phyloP scores from a whole-genome alignment of 305 asterid genomes.

The Plantago coronopus region DNA sequence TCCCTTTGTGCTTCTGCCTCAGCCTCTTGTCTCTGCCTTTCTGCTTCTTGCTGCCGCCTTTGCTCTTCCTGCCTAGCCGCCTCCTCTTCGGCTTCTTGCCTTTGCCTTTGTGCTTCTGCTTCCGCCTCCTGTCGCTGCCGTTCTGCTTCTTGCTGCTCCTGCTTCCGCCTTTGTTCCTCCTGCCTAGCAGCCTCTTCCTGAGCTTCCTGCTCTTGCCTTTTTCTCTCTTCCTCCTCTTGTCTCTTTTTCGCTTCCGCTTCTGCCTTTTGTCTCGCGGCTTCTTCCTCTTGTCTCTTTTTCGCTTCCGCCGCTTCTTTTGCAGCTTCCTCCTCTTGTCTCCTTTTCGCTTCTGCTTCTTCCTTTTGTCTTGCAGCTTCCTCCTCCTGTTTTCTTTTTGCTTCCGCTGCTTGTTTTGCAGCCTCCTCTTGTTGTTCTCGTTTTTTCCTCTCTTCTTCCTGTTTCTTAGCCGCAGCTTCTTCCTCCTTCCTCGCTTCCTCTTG shows the following conservation, averaged over 20 bases:
- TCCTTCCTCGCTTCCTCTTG: conserved; percentile 23
- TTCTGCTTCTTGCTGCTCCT: too few relatives aligned
- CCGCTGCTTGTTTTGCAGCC: conserved; percentile 11
- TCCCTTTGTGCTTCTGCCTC: not conserved
- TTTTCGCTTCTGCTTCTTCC: conserved; percentile 9
- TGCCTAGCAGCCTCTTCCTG: too few relatives aligned
- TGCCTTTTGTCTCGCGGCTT: not conserved
- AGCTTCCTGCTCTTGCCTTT: not conserved
- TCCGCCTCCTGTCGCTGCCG: not conserved
- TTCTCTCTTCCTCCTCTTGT: not conserved
- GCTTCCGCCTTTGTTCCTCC: not conserved
- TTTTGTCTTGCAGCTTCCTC: conserved; percentile 13
- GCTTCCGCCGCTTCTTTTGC: conserved; percentile 11
- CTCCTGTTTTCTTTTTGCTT: conserved; percentile 4
- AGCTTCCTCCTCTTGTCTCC: conserved; percentile 18
- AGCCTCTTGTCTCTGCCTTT: too few relatives aligned
- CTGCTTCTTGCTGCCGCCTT: conserved; percentile 1
- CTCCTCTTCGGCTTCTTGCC: not conserved
- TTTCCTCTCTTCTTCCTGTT: conserved; percentile 24
- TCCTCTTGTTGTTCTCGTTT: conserved; percentile 17
- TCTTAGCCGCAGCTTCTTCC: conserved; percentile 17
- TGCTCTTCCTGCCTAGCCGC: not conserved
- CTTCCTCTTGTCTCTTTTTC: conserved; percentile 14
- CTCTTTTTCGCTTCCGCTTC: conserved; percentile 19
- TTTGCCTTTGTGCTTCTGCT: not conserved